Base-by-base conservation (phyloP, 164 flowering plant genomes). In the Stephania japonica region DNA sequence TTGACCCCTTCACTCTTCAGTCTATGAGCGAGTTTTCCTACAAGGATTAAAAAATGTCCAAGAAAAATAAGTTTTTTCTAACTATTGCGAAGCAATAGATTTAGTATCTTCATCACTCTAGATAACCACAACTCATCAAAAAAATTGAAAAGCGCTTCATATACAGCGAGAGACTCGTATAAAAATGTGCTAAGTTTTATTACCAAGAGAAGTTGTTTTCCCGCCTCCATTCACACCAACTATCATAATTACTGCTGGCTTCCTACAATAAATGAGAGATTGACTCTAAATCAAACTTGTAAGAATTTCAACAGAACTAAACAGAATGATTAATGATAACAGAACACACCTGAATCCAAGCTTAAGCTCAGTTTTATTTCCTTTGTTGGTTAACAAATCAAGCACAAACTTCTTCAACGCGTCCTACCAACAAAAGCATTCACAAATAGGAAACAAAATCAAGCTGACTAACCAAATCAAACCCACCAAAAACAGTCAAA, bases 181-280 rank as follows among this genome's bases (percentile, higher is more conserved):
- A 4, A 32, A 32, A 32, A 32, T 32, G 38, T 4, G 38, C 38
- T 32, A 32, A 42, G 53, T 2, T 43, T 13, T 50, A 84, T 85
- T 83, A 91, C 99, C 98, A 70, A 95, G 92, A 74, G 99, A 95
- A 49, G 98, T 95, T 5, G 99, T 95, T 85, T 95, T 95, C 61
- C 99, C 99, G 63, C 99, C 99, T 78, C 99, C 99, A 87, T 95
- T 95, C 19, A 95, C 99, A 72, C 99, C 98, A 75, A 92, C 98
- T 73, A 95, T 83, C 88, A 95, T 90, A 62, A 95, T 78, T 16
- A 95, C 99, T 72, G 97, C 93, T 0, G 98, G 98, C 78, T 92
- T 91, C 85, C 99, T 95, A 73, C 69, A 42, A 32, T 41, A 3
- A 59, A 44, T 56, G 32, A 69, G 43, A 2, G 4, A 32, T 61